Evolutionary conservation across 1,139 yeast genomes (phyloP).

Genomic region (Starmera stellimalicola): DNA sequence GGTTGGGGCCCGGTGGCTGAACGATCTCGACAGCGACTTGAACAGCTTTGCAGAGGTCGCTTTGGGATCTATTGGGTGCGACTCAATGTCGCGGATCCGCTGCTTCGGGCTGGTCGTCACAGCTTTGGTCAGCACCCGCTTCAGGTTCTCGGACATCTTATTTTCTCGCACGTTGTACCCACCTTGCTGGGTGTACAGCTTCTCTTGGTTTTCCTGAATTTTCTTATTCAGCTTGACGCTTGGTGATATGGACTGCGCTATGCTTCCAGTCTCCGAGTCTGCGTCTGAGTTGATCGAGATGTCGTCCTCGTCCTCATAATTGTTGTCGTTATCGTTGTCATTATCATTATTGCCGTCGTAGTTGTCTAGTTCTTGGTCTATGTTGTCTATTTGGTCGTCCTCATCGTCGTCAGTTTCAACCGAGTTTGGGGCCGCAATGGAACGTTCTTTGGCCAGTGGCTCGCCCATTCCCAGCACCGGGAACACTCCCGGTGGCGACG

Average conservation of each 20-base stretch:
- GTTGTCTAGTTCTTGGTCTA: conserved; percentile 1
- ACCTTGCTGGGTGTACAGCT: conserved; percentile 17
- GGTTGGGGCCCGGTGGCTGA: conserved; percentile 13
- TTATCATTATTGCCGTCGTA: conserved; percentile 4
- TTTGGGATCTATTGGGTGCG: conserved; percentile 1
- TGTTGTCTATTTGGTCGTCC: conserved; percentile 6
- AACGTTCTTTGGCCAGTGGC: conserved; percentile 43
- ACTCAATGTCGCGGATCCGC: conserved; percentile 7
- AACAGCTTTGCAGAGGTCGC: conserved; percentile 6
- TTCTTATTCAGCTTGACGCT: conserved; percentile 1
- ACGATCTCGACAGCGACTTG: conserved; percentile 14
- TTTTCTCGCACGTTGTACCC: conserved; percentile 25
- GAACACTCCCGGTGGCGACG: conserved; percentile 65
- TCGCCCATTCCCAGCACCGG: conserved; percentile 73
- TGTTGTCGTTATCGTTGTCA: not conserved
- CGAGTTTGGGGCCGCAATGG: conserved; percentile 37
- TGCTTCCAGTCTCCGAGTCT: not conserved
- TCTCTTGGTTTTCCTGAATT: conserved; percentile 17
- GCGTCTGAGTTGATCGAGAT: not conserved
- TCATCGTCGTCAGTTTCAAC: conserved; percentile 5
- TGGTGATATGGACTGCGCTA: not conserved
- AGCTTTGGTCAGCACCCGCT: conserved; percentile 19
- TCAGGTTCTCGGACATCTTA: conserved; percentile 25
- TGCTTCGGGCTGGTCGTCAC: conserved; percentile 1
- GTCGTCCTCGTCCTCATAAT: conserved; percentile 1